phyloP scores from a whole-genome alignment of 176 grass and related monocot species.

The Thinopyrum elongatum region DNA sequence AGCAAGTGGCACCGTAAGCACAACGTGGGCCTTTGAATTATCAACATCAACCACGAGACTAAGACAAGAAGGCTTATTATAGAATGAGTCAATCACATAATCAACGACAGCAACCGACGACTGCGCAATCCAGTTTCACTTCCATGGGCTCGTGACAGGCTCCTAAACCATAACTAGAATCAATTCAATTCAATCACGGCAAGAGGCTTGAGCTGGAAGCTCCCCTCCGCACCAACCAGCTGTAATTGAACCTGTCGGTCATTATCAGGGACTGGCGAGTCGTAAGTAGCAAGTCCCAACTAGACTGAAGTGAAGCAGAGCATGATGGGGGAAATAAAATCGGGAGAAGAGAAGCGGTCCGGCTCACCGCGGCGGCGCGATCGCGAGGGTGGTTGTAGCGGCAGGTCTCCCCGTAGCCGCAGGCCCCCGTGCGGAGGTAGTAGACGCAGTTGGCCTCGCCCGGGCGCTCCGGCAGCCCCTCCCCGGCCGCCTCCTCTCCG shows the following conservation, averaged over 20 bases:
- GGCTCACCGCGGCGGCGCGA: constrained; percentile 49
- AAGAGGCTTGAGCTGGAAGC: constrained; percentile 23
- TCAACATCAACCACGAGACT: constrained; percentile 24
- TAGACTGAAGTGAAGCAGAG: constrained; percentile 16
- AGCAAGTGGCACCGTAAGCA: background rate
- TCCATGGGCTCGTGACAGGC: background rate
- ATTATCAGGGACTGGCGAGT: constrained; percentile 26
- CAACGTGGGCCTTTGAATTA: background rate
- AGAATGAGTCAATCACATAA: background rate
- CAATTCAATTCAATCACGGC: background rate
- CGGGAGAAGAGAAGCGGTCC: background rate
- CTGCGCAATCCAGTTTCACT: constrained; percentile 19
- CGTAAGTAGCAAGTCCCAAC: background rate
- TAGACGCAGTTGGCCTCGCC: constrained; percentile 78
- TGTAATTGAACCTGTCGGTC: constrained; percentile 15
- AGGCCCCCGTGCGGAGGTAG: constrained; percentile 85
- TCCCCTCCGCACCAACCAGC: background rate
- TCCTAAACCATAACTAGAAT: background rate
- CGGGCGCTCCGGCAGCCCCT: constrained; percentile 68
- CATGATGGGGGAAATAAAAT: constrained; percentile 3
- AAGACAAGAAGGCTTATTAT: constrained; percentile 4
- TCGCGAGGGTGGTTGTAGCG: constrained; percentile 94
- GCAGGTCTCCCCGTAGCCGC: constrained; percentile 84
- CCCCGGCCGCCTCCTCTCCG: background rate
- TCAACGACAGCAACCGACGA: constrained; percentile 9